Base-by-base conservation (phyloP, 2,329 filamentous ascomycete genomes). In the Cadophora luteo-olivacea region DNA sequence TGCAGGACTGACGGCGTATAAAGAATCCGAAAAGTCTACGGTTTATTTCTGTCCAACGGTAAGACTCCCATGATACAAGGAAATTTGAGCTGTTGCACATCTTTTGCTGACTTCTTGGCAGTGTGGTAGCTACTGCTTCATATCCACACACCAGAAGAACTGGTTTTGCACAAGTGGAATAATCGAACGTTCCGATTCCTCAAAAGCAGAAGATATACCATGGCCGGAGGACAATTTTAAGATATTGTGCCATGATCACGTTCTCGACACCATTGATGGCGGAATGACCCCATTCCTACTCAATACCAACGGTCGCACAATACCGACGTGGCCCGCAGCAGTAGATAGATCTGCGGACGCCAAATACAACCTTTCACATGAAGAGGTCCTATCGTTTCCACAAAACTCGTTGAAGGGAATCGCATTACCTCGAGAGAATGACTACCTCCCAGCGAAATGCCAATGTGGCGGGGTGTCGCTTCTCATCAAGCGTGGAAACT, bases 391-490 rank as follows among this genome's bases (percentile, higher is more conserved):
- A 4, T 57, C 36, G 1, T 60, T 38, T 9, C 9, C 67, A 25
- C 41, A 54, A 0, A 67, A 29, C 5, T 11, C 57, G 49, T 54
- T 45, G 14, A 19, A 54, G 3, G 36, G n/a, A 8, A 4, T 54
- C 25, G 11, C 48, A 58, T 3, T 4, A 4, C 65, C 61, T 3
- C 24, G 51, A 45, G 57, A 60, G 7, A 32, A 61, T 11, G 61
- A 55, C 14, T 55, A 65, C 58, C 65, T 70, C 45, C 48, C 61
- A 52, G 68, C 65, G 14, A 63, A 65, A 55, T 69, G 68, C 36
- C 68, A 67, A 36, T 69, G 65, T 51, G 61, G 62, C 1, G 68
- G 68, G n/a, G 55, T 69, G 1, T 65, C 65, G 6, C 65, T 69
- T 9, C n/a, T 65, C 11, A 62, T 69, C 33, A 65, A 60, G 25